Evolutionary conservation across 1,284 basidiomycete genomes (phyloP), one percentile per base, ranked within the genome.

Genomic region (Phenoliferia sp.): DNA sequence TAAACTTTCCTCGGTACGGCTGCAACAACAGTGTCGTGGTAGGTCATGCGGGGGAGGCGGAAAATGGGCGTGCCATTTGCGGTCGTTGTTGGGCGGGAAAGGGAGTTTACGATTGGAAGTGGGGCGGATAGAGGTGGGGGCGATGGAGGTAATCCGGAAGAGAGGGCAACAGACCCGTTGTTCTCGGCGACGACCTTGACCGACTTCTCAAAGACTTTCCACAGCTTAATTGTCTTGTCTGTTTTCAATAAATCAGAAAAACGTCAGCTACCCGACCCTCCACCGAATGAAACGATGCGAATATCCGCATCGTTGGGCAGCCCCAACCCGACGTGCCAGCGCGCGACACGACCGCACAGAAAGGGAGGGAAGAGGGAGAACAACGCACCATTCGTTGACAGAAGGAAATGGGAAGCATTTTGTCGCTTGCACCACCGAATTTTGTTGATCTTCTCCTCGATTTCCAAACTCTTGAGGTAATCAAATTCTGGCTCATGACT

Each of bases 381-480:
- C 84, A n/a, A n/a, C n/a, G 73, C 71, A 92, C 94, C 94, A 78
- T 99, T 99, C 55, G 96, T 99, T 66, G 94, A 96, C 68, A 99
- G 82, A 66, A 99, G 82, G 81, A 99, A 98, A 81, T 99, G 96
- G 58, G 96, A 94, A 35, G 90, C 85, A 78, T 99, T 99, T 82
- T 98, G 94, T 72, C 96, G 87, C 83, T 89, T 94, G 85, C 94
- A 98, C 96, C 96, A 99, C 80, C 94, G 92, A 85, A 99, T 99
- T 86, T 97, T 92, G 85, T 99, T 99, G 85, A 99, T 99, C 88
- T 99, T 99, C 84, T 99, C 96, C 82, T 99, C 96, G 80, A 99
- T 99, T 85, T 99, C 96, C 74, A 99, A 85, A 35, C 93, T 96
- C 84, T 99, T 99, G 79, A 99, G 88, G 80, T 99, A 99, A 84